phyloP scores from a whole-genome alignment of 495 filamentous ascomycete genomes.

The Podospora tetraspora region DNA sequence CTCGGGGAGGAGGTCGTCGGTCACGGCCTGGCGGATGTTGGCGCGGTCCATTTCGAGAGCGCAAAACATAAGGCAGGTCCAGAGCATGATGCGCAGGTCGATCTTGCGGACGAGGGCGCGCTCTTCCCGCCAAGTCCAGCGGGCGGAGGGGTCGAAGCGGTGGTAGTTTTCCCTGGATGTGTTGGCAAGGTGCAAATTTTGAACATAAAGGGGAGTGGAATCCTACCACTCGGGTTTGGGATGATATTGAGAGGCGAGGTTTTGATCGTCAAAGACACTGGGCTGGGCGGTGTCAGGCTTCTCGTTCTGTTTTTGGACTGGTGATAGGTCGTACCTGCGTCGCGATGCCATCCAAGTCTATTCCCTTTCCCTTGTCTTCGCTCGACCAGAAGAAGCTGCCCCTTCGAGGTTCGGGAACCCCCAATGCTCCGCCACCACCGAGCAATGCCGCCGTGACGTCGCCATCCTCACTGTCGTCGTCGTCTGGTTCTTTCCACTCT shows the following conservation, averaged over 20 bases:
- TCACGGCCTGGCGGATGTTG: constrained; percentile 65
- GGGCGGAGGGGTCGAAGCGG: constrained; percentile 67
- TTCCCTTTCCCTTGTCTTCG: constrained; percentile 11
- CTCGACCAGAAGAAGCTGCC: constrained; percentile 15
- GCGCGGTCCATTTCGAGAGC: constrained; percentile 72
- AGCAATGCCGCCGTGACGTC: constrained; percentile 21
- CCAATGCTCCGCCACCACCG: constrained; percentile 5
- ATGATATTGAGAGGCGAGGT: constrained; percentile 47
- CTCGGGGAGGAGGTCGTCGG: constrained; percentile 63
- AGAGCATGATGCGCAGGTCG: constrained; percentile 40
- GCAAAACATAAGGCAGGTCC: constrained; percentile 75
- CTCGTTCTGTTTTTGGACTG: background rate
- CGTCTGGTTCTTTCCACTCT: constrained; percentile 20
- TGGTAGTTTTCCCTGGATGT: constrained; percentile 44
- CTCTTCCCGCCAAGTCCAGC: constrained; percentile 69
- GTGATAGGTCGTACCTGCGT: constrained; percentile 13
- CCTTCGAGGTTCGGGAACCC: constrained; percentile 10
- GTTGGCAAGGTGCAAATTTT: background rate
- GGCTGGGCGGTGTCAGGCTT: constrained; percentile 17
- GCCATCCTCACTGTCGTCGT: constrained; percentile 19
- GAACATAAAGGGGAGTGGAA: no score
- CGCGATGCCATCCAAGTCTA: constrained; percentile 18
- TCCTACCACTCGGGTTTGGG: constrained; percentile 45
- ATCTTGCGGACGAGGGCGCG: constrained; percentile 55
- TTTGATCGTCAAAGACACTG: constrained; percentile 41